Percentiles rank a stretch among this genome's conserved stretches.
phyloP scores from a whole-genome alignment of 257 asterid genomes.

The Solanum chiquidenum region DNA sequence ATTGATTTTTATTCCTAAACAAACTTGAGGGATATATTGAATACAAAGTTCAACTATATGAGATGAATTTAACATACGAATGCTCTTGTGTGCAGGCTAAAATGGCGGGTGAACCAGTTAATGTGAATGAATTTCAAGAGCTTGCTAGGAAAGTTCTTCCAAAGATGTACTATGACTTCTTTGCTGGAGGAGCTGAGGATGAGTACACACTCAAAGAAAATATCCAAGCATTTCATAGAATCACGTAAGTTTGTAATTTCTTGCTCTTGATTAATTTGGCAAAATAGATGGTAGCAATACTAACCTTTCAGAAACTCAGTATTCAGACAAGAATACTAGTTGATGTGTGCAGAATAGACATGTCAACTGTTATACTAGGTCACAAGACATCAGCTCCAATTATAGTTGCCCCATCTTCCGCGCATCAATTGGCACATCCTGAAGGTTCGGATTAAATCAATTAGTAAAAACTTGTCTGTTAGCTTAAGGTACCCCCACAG shows the following conservation, averaged over 20 bases:
- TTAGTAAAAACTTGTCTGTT: neutral
- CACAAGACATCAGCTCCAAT: conserved; percentile 39
- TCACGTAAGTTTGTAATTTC: conserved; percentile 18
- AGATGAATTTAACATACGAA: neutral
- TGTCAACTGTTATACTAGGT: conserved; percentile 37
- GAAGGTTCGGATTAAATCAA: conserved; percentile 20
- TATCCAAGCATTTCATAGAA: conserved; percentile 39
- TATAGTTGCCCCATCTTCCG: conserved; percentile 43
- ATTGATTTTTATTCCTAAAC: neutral
- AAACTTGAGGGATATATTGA: neutral
- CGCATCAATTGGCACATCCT: conserved; percentile 47
- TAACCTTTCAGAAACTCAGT: conserved; percentile 12
- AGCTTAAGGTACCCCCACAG: neutral
- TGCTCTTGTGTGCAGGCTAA: neutral
- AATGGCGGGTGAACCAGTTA: conserved; percentile 42
- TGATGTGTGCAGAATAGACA: conserved; percentile 45
- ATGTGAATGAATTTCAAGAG: conserved; percentile 37
- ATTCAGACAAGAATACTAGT: conserved; percentile 46
- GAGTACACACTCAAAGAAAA: conserved; percentile 50
- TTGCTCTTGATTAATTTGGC: neutral
- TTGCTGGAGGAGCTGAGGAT: conserved; percentile 60
- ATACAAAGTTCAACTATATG: conserved; percentile 2
- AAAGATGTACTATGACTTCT: conserved; percentile 56
- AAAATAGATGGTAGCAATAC: neutral
- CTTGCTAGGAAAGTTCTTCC: conserved; percentile 59